Evolutionary conservation across 2,329 filamentous ascomycete species (phyloP).

Genomic region (Colletotrichum abscissum): DNA sequence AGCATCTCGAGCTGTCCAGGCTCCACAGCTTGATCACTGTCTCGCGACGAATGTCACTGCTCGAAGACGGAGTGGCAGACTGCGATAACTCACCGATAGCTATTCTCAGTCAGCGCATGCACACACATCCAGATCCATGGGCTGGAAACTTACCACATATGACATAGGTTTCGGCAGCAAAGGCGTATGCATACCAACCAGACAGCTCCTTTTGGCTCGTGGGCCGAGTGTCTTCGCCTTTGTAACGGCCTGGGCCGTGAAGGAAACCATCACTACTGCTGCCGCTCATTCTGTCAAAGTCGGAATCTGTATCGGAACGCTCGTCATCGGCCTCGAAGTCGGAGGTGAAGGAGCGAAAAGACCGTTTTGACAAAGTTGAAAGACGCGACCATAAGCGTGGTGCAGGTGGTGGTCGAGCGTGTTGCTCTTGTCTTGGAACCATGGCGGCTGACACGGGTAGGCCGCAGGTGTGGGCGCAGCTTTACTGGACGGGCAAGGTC

Average conservation of each 20-base stretch:
- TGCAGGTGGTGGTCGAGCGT: conserved; percentile 52
- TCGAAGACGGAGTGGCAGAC: background rate
- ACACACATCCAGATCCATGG: background rate
- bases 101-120: conserved; percentile 30
- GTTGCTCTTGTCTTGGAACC: conserved; percentile 36
- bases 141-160: conserved; percentile 78
- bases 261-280: conserved; percentile 50
- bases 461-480: conserved; percentile 6
- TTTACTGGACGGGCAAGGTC: conserved; percentile 19
- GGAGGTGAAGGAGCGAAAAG: conserved; percentile 69
- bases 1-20: background rate
- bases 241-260: conserved; percentile 65
- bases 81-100: conserved; percentile 43
- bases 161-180: conserved; percentile 96
- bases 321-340: conserved; percentile 79
- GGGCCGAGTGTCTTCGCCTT: conserved; percentile 86
- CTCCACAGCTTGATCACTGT: background rate
- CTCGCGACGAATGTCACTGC: background rate
- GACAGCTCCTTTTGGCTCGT: conserved; percentile 89
- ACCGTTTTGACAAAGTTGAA: conserved; percentile 65
- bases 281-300: conserved; percentile 47
- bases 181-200: conserved; percentile 97
- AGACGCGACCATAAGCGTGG: conserved; percentile 61
- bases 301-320: conserved; percentile 58
- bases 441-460: conserved; percentile 19